Base-by-base conservation (phyloP, 169 alveolate species). In the Plasmodium gonderi region DNA sequence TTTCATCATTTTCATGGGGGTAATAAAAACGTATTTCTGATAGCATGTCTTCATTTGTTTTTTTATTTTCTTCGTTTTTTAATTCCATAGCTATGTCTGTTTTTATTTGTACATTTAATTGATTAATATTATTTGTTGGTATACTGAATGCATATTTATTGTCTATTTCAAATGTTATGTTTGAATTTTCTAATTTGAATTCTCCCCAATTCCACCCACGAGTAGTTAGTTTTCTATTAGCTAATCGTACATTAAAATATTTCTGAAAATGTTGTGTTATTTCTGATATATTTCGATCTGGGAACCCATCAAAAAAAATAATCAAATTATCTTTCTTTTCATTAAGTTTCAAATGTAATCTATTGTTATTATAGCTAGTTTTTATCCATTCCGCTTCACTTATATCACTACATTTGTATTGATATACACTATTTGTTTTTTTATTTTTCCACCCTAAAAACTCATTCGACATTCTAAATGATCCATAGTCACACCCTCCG, bases 151-250 rank as follows among this genome's bases (percentile, higher is more conserved):
- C 97, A 8, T 95, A 82, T 51, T 95, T 92, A 42, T 96, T 95
- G 81, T 95, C 97, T 23, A 97, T 95, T 14, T 92, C 93, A 36
- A 96, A 91, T 14, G 79, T 80, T 69, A 96, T 94, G 38, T 92
- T 77, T 44, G 91, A 67, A 92, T 97, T 96, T 44, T 97, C 97
- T 82, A 97, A 95, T 49, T 94, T 93, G 80, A 95, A 96, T 51
- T 97, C 95, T 17, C 99, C 99, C 99, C 99, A 97, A 89, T 97
- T 97, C 97, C 98, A 96, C 29, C 99, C 99, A 1, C 94, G 89
- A 51, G 96, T 91, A 54, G 97, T 95, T n/a, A 96, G 92, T 31
- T 91, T 96, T 31, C 80, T 95, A 45, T 45, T 69, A n/a, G 64
- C 65, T 38, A 95, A 79, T 33, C 78, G 69, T 29, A 97, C 65